Evolutionary conservation across 495 filamentous ascomycete genomes (phyloP).

Genomic region (Cudoniella acicularis): DNA sequence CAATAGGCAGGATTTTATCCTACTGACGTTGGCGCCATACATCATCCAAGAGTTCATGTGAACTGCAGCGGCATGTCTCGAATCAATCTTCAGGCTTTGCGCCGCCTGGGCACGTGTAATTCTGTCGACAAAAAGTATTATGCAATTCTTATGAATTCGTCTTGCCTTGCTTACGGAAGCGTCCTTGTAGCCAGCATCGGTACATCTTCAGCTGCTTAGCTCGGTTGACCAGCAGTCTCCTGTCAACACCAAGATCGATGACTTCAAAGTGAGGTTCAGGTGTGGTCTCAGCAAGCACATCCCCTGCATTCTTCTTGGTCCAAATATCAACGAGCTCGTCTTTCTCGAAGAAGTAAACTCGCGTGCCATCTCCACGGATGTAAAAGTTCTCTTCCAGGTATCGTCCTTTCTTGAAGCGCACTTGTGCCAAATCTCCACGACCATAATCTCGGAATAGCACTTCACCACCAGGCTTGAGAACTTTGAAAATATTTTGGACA

Average conservation of each 20-base stretch:
- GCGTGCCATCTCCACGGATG: conserved; percentile 88
- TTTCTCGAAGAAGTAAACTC: conserved; percentile 94
- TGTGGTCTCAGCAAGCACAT: conserved; percentile 11
- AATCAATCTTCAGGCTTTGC: no score
- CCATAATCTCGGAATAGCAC: conserved; percentile 96
- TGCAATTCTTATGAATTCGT: background rate
- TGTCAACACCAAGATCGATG: conserved; percentile 73
- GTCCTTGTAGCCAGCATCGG: conserved; percentile 93
- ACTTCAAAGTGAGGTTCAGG: conserved; percentile 56
- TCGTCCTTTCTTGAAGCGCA: conserved; percentile 89
- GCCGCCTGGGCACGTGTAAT: no score
- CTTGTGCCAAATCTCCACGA: conserved; percentile 90
- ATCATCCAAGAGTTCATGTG: no score
- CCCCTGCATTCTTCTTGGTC: conserved; percentile 34
- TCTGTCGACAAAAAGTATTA: no score
- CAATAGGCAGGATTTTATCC: no score
- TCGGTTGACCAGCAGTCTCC: conserved; percentile 87
- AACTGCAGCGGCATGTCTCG: no score
- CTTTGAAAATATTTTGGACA: conserved; percentile 71
- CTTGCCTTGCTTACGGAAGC: conserved; percentile 62
- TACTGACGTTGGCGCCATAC: no score
- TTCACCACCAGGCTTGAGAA: conserved; percentile 84
- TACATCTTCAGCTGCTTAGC: conserved; percentile 94
- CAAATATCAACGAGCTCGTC: conserved; percentile 80
- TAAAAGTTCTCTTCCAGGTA: conserved; percentile 97